These are phyloP conservation scores for Leishmania aethiopica DNA, from an alignment of 208 protist genomes.

Conservation along the genomic window DNA sequence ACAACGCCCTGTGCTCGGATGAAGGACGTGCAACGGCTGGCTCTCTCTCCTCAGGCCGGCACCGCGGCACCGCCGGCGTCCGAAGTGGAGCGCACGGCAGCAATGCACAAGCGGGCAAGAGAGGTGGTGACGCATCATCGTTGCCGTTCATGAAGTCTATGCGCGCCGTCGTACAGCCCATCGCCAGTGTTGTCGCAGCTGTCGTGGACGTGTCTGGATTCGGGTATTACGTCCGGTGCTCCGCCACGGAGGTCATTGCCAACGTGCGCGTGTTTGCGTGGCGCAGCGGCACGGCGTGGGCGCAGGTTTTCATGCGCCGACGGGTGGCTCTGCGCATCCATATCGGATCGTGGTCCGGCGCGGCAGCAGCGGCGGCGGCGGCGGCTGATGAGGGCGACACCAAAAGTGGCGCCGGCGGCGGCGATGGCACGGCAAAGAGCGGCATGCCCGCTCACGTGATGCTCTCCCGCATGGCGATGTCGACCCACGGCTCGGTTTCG, in stretches of 20 bases:
- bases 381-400: neutral
- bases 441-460: neutral
- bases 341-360: neutral
- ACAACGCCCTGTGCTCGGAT: conserved; percentile 2
- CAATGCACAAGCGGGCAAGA: neutral
- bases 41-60: neutral
- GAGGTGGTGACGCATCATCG: neutral
- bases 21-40: neutral
- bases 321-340: conserved; percentile 31
- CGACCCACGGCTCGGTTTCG: conserved; percentile 3
- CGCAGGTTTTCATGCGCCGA: conserved; percentile 32
- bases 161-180: neutral
- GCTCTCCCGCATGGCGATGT: conserved; percentile 9
- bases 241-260: conserved; percentile 1
- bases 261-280: conserved; percentile 31
- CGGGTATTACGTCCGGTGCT: neutral
- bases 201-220: conserved; percentile 1
- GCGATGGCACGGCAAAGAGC: neutral
- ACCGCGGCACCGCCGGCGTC: neutral
- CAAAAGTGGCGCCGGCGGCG: neutral
- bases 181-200: neutral
- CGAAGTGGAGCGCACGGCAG: neutral
- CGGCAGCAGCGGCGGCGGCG: neutral
- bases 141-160: neutral
- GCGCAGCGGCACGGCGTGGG: conserved; percentile 22